Evolutionary conservation across 2,329 filamentous ascomycete genomes (phyloP), one percentile per base, ranked within the genome.

Genomic region (Hypocrella siamensis): DNA sequence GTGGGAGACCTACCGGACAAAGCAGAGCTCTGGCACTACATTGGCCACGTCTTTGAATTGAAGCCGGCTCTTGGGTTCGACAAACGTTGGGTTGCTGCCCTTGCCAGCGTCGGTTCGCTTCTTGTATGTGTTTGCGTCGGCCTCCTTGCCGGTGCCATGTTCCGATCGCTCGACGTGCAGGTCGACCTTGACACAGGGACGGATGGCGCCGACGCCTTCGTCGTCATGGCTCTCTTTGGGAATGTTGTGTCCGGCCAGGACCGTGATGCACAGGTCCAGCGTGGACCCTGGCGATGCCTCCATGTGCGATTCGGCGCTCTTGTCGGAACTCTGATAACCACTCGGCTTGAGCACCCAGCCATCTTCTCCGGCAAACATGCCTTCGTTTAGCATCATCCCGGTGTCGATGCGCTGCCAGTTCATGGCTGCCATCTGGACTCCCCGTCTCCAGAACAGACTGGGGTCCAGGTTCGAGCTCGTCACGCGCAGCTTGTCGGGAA

Each of bases 361-460:
- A 26, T 70, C 61, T 31, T 81, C 79, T 8, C 75, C 81, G 22
- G 84, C 82, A 51, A 96, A 98, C 90, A 98, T 96, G 49, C 81
- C 90, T 46, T 93, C 80, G 48, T 96, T 96, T 49, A 98, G 71
- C 64, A 96, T 92, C 71, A 94, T 92, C 27, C 83, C 82, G 35
- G 90, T 74, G 49, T 96, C 88, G 42, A 86, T 79, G 3, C 79
- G 88, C 55, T 98, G 90, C 88, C 90, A 96, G 52, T 98, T 98
- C 53, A 96, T 69, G 14, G 90, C 88, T 5, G 84, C 86, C 88
- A 98, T 96, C 54, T 98, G 90, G 15, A 94, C 86, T 18, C 90
- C 90, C 32, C 82, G 76, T 31, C 85, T 75, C 90, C 90, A 98
- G 50, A 85, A 92, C 27, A 75, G 75, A 40, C 85, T 76, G 1